Percentiles rank a stretch among this genome's conserved stretches.
phyloP scores from a whole-genome alignment of 2,329 filamentous ascomycete species.

The Arthrobotrys megalospora region DNA sequence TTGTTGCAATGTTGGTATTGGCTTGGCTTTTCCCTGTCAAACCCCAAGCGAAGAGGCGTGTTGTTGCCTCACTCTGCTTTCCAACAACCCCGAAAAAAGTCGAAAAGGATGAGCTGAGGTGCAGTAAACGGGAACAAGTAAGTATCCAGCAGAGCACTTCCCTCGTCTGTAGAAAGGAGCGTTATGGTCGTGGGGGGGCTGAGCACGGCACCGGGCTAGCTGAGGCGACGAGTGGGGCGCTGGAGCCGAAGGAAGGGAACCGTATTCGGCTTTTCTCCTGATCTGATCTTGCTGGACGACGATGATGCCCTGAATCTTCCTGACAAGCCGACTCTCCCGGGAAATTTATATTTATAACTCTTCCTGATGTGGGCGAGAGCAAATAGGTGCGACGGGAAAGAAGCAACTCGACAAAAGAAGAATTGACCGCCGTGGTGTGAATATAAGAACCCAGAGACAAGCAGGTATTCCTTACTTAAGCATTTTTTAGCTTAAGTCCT shows the following conservation, averaged over 20 bases:
- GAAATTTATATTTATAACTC: conserved; percentile 48
- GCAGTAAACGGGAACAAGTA: background rate
- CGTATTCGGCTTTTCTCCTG: conserved; percentile 36
- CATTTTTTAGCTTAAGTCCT: conserved; percentile 53
- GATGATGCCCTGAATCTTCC: conserved; percentile 41
- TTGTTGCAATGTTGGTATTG: conserved; percentile 20
- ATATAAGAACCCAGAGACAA: conserved; percentile 44
- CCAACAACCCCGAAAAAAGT: conserved; percentile 13
- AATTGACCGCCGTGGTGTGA: conserved; percentile 52
- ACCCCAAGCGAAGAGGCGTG: background rate
- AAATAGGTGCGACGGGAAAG: conserved; percentile 49
- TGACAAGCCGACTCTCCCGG: conserved; percentile 50
- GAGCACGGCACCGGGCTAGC: conserved; percentile 38
- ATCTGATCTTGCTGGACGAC: conserved; percentile 40
- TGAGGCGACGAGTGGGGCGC: conserved; percentile 50
- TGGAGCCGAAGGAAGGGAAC: conserved; percentile 52
- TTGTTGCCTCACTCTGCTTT: background rate
- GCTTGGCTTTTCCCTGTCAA: conserved; percentile 9
- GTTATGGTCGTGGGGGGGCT: conserved; percentile 17
- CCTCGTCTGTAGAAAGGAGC: conserved; percentile 7
- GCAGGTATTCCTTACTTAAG: conserved; percentile 55
- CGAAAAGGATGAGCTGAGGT: conserved; percentile 12
- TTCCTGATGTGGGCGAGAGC: conserved; percentile 31
- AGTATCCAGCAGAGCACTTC: conserved; percentile 12
- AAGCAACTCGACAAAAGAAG: conserved; percentile 56